A percentile compares a stretch with the other conserved stretches of the same genome.
Evolutionary conservation across 2,329 filamentous ascomycete genomes (phyloP).

Genomic region (Ambrosiella xylebori): DNA sequence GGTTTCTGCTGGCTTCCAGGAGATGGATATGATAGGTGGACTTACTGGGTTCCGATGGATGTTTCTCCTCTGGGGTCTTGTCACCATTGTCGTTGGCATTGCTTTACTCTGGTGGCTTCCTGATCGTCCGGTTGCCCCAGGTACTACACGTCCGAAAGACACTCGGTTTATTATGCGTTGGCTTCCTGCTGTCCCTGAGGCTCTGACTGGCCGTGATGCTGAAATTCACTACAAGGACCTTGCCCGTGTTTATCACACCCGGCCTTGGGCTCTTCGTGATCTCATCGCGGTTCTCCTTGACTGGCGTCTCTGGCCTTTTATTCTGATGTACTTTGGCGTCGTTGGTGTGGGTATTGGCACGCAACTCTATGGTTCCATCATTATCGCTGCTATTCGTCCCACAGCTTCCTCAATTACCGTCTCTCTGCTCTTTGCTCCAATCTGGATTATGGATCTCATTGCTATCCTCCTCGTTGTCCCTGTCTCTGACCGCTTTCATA

Average conservation of each 20-base stretch:
- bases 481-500: constrained; percentile 73
- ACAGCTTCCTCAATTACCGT: constrained; percentile 55
- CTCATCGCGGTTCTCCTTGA: constrained; percentile 56
- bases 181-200: constrained; percentile 53
- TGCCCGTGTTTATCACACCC: constrained; percentile 59
- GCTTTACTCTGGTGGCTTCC: constrained; percentile 77
- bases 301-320: constrained; percentile 75
- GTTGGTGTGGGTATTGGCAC: constrained; percentile 85
- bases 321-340: constrained; percentile 87
- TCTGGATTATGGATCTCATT: constrained; percentile 86
- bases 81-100: constrained; percentile 55
- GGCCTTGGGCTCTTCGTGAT: constrained; percentile 56
- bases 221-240: constrained; percentile 70
- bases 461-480: constrained; percentile 76
- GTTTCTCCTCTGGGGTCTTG: constrained; percentile 74
- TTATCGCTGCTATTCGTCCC: constrained; percentile 64
- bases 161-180: constrained; percentile 33
- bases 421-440: constrained; percentile 72
- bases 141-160: constrained; percentile 33
- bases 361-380: constrained; percentile 73
- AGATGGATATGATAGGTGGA: constrained; percentile 66
- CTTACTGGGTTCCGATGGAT: constrained; percentile 80
- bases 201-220: constrained; percentile 60
- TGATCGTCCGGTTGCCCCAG: constrained; percentile 61
- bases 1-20: constrained; percentile 77